Base-by-base conservation (phyloP, 2,329 filamentous ascomycete genomes). In the Decorospora gaudefroyi region DNA sequence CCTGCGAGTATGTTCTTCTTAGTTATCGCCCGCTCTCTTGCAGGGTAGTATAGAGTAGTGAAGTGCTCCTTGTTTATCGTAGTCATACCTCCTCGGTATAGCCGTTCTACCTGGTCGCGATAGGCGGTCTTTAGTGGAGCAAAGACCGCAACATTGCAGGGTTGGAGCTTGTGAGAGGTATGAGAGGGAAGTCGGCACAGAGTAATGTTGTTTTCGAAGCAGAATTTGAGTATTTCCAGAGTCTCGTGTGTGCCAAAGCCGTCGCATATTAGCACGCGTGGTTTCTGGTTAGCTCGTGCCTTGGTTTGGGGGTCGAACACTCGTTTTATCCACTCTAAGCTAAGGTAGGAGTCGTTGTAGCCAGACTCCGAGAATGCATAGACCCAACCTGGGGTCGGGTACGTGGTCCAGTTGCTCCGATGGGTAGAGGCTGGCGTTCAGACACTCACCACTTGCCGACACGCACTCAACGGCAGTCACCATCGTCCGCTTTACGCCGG, bases 181-280 rank as follows among this genome's bases (percentile, higher is more conserved):
- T n/a, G n/a, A n/a, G n/a, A n/a, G 23, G 37, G 26, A 10, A 40
- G 21, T 13, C 29, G 21, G 19, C 28, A 40, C 4, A 42, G n/a
- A 17, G n/a, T 42, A 18, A 71, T 69, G 25, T 65, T 64, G 35
- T 70, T 65, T 31, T 61, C 43, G 32, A 65, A 64, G 43, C 55
- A 69, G 42, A 59, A 62, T 47, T 64, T 56, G 41, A 61, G 29
- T 31, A 68, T 48, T 19, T 72, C 59, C 15, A 68, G 62, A 4
- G 63, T 65, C 44, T 72, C 57, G 37, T 73, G 63, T 12, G 61
- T 67, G 11, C 55, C 55, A 38, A 72, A 71, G 33, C 47, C 17
- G 28, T 34, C 23, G 12, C 12, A 42, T 11, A 42, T 42, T 6
- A 42, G 38, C 13, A 40, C 4, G 3, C 28, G 37, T 19, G 28